phyloP scores from a whole-genome alignment of 805 yeast species.

The Candida odintsovae region DNA sequence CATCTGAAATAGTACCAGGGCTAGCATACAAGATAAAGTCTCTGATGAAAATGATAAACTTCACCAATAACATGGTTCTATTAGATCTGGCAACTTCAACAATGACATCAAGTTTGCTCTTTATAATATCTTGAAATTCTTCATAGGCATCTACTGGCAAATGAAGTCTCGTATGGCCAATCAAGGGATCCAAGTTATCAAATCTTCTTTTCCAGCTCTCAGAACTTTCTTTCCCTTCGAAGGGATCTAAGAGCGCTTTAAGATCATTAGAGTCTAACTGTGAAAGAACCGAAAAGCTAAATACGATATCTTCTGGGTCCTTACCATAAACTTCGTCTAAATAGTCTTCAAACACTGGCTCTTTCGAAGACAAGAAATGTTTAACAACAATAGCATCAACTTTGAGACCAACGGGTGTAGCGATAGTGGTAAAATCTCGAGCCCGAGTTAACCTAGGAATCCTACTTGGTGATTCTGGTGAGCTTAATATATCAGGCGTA shows the following conservation, averaged over 20 bases:
- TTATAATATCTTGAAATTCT: constrained; percentile 11
- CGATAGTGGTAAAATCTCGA: not conserved
- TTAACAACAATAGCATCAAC: not conserved
- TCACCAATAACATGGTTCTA: constrained; percentile 14
- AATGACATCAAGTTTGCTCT: constrained; percentile 12
- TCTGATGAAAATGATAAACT: constrained; percentile 17
- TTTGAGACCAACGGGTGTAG: not conserved
- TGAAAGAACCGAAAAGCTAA: constrained; percentile 5
- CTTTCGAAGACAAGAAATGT: not conserved
- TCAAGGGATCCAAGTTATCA: constrained; percentile 15
- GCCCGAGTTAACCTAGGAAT: not conserved
- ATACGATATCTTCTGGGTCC: constrained; percentile 12
- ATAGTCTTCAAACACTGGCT: constrained; percentile 9
- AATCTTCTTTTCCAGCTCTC: constrained; percentile 18
- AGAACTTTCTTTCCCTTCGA: constrained; percentile 15
- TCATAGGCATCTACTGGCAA: constrained; percentile 9
- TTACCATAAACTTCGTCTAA: constrained; percentile 14
- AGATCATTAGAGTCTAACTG: constrained; percentile 5
- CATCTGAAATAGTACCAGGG: constrained; percentile 10
- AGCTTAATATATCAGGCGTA: not conserved
- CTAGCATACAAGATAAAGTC: constrained; percentile 18
- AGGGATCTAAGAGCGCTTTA: constrained; percentile 6
- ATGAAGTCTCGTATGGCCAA: constrained; percentile 16
- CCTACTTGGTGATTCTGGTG: not conserved
- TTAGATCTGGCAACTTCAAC: constrained; percentile 12